Evolutionary conservation across 108 stramenopile genomes (phyloP).

Genomic region (Stephanodiscus triporus): DNA sequence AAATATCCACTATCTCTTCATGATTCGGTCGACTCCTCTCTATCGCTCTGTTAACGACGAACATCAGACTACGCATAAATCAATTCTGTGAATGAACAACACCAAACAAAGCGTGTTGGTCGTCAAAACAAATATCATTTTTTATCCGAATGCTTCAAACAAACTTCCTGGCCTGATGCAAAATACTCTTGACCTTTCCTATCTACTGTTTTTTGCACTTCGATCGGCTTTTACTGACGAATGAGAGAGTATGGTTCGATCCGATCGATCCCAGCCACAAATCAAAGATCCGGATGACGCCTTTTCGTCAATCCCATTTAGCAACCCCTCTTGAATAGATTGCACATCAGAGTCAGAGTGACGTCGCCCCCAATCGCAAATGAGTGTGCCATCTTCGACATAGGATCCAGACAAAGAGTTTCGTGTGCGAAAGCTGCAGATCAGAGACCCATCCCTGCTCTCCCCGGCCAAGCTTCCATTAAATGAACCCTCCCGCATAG

Average conservation of each 20-base stretch:
- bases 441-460: neutral
- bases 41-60: too few relatives aligned
- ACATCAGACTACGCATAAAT: neutral
- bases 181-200: neutral
- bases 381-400: neutral
- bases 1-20: too few relatives aligned
- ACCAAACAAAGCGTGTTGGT: neutral
- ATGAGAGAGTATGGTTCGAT: neutral
- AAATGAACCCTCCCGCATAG: neutral
- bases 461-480: neutral
- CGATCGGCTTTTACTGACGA: neutral
- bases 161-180: neutral
- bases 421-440: neutral
- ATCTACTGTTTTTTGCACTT: neutral
- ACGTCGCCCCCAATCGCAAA: neutral
- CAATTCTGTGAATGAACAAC: neutral
- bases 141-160: neutral
- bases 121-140: neutral
- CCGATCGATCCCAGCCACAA: neutral
- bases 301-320: neutral
- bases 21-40: too few relatives aligned
- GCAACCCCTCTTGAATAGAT: neutral
- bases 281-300: neutral
- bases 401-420: neutral
- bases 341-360: neutral